phyloP scores from a whole-genome alignment of 257 asterid genomes.

The Nyctanthes arbortristis region DNA sequence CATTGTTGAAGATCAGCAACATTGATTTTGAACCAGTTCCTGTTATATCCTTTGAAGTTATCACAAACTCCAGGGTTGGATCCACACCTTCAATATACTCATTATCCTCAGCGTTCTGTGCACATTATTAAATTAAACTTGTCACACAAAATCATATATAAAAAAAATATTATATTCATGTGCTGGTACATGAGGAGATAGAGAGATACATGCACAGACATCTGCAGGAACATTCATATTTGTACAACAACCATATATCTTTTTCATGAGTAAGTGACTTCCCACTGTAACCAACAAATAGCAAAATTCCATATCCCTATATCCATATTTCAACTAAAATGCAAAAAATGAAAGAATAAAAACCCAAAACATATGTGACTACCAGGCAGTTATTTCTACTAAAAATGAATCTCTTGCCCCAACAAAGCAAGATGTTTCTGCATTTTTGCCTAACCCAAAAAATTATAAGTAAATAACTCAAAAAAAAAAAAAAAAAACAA shows the following conservation, averaged over 20 bases:
- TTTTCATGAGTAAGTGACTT: neutral
- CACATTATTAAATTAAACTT: neutral
- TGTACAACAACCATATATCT: neutral
- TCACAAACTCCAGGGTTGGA: constrained; percentile 37
- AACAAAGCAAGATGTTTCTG: neutral
- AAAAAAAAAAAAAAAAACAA: too few species aligned
- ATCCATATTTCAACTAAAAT: neutral
- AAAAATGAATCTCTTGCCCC: neutral
- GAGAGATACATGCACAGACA: neutral
- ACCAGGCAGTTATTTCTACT: neutral
- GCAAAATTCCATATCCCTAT: neutral
- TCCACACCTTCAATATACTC: constrained; percentile 28
- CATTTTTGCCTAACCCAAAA: neutral
- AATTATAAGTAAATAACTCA: too few species aligned
- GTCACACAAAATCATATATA: neutral
- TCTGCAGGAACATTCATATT: neutral
- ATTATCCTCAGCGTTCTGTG: constrained; percentile 47
- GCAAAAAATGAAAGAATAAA: neutral
- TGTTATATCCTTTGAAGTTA: constrained; percentile 40
- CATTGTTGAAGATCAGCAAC: constrained; percentile 35
- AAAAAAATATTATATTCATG: neutral
- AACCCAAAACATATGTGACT: neutral
- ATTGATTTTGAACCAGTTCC: constrained; percentile 35
- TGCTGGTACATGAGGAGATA: neutral
- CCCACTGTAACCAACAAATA: too few species aligned